phyloP scores from a whole-genome alignment of 148 eudicot species.

The Chenopodium berlandieri region DNA sequence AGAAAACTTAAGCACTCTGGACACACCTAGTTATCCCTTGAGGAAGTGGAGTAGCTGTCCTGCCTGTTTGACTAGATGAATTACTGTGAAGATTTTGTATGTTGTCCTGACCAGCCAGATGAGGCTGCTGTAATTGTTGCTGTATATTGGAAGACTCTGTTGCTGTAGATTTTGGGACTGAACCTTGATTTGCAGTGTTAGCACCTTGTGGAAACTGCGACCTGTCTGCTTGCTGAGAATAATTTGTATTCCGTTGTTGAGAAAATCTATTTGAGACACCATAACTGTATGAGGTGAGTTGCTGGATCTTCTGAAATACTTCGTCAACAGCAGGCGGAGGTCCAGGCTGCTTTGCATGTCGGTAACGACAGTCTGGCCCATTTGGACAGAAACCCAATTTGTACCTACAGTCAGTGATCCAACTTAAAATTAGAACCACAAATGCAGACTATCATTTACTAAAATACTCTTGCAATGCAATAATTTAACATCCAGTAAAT shows the following conservation, averaged over 20 bases:
- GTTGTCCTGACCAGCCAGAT: constrained; percentile 49
- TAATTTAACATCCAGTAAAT: background rate
- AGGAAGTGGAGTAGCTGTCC: constrained; percentile 76
- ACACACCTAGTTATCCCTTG: constrained; percentile 99
- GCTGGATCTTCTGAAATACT: constrained; percentile 91
- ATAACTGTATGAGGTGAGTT: constrained; percentile 65
- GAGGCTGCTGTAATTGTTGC: constrained; percentile 48
- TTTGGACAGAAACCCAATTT: constrained; percentile 97
- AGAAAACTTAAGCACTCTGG: constrained; percentile 66
- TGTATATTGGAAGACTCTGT: constrained; percentile 50
- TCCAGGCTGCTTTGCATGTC: constrained; percentile 92
- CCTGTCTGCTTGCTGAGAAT: constrained; percentile 63
- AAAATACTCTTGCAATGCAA: background rate
- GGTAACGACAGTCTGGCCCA: constrained; percentile 95
- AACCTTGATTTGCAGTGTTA: constrained; percentile 46
- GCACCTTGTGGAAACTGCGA: constrained; percentile 51
- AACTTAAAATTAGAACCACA: constrained; percentile 3
- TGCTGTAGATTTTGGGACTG: constrained; percentile 40
- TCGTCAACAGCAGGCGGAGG: constrained; percentile 97
- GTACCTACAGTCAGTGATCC: constrained; percentile 60
- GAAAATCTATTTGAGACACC: constrained; percentile 61
- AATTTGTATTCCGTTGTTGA: constrained; percentile 63
- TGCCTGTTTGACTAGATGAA: constrained; percentile 59
- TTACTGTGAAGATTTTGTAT: constrained; percentile 50
- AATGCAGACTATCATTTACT: background rate